Evolutionary conservation across 805 yeast species (phyloP).

Genomic region (Ogataea haglerorum): DNA sequence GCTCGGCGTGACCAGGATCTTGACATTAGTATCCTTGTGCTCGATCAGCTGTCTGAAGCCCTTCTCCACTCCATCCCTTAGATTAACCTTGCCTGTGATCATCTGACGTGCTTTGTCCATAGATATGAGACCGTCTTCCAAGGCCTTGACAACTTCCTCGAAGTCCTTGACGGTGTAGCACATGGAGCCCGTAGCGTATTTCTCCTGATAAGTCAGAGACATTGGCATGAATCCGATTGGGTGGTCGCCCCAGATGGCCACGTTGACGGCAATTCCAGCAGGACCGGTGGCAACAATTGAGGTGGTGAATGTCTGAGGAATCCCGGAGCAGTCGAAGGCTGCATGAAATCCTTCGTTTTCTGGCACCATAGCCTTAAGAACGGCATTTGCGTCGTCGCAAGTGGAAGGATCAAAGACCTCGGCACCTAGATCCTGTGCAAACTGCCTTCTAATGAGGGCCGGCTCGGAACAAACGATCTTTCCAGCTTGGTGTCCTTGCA

Average conservation of each 20-base stretch:
- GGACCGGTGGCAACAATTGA: slow-evolving; percentile 39
- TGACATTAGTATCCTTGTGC: slow-evolving; percentile 44
- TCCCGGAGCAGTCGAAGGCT: slow-evolving; percentile 54
- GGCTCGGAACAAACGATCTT: slow-evolving; percentile 59
- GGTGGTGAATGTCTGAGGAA: slow-evolving; percentile 43
- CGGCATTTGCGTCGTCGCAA: slow-evolving; percentile 29
- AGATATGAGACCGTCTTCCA: slow-evolving; percentile 36
- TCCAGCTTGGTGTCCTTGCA: slow-evolving; percentile 47
- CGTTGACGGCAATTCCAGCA: slow-evolving; percentile 44
- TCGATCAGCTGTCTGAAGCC: slow-evolving; percentile 42
- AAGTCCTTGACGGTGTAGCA: slow-evolving; percentile 44
- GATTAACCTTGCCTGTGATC: slow-evolving; percentile 38
- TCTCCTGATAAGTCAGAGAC: slow-evolving; percentile 43
- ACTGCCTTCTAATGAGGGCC: slow-evolving; percentile 56
- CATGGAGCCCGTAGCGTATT: slow-evolving; percentile 42
- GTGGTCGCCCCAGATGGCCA: slow-evolving; percentile 50
- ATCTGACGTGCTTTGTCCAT: slow-evolving; percentile 34
- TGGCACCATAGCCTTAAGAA: slow-evolving; percentile 35
- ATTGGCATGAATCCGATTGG: slow-evolving; percentile 42
- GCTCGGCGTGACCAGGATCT: slow-evolving; percentile 40
- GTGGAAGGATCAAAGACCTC: slow-evolving; percentile 34
- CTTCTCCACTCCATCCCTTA: slow-evolving; percentile 38
- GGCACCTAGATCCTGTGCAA: slow-evolving; percentile 50
- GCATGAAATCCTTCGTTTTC: slow-evolving; percentile 46
- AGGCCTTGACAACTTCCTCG: slow-evolving; percentile 39